Conservation (phyloP, 495 filamentous ascomycete species). For the Amniculicola lignicola region DNA sequence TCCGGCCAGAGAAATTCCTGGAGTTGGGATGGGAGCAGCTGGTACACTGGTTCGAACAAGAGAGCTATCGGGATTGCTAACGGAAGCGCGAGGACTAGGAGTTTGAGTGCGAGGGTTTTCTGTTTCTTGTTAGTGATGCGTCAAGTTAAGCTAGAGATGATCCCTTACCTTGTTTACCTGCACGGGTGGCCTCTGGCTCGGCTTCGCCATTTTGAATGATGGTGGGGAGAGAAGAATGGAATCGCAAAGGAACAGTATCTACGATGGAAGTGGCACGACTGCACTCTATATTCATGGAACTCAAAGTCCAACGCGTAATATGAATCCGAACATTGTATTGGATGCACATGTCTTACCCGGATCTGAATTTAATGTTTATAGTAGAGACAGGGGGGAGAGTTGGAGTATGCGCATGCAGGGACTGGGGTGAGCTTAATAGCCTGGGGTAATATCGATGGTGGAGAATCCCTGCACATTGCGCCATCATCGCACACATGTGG, state of each 20-base stretch:
- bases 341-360: background rate
- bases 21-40: slow-evolving; percentile 7
- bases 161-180: background rate
- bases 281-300: background rate
- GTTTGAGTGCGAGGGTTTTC: background rate
- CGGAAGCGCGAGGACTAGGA: slow-evolving; percentile 8
- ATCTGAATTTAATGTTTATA: background rate
- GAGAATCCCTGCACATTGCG: slow-evolving; percentile 16
- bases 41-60: background rate
- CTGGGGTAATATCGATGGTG: slow-evolving; percentile 19
- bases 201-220: background rate
- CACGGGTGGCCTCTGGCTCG: background rate
- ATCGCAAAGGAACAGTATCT: background rate
- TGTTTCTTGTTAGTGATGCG: background rate
- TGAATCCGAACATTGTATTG: slow-evolving; percentile 1
- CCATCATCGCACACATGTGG: too few relatives aligned
- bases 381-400: background rate
- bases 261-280: background rate
- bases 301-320: background rate
- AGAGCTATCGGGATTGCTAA: slow-evolving; percentile 3
- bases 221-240: background rate
- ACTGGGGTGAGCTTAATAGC: slow-evolving; percentile 10
- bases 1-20: background rate
- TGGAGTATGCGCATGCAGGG: background rate
- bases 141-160: background rate